Conservation (phyloP, 306 rosid species). For the Sechiopsis laciniata region DNA sequence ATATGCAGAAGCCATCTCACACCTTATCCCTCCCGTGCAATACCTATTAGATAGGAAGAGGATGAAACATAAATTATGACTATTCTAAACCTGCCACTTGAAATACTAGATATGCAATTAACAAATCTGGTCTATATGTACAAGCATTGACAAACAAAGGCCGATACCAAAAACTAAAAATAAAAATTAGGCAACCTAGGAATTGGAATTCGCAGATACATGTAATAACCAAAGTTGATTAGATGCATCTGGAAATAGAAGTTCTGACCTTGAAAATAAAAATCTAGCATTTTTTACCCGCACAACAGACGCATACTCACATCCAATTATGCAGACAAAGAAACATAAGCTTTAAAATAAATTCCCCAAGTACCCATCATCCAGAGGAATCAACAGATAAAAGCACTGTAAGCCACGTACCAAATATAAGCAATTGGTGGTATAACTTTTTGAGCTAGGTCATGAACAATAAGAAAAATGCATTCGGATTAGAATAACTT, state of each 20-base stretch:
- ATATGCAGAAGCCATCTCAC: conserved; percentile 98
- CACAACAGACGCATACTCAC: background rate
- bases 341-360: background rate
- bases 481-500: too few species aligned
- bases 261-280: conserved; percentile 5
- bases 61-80: background rate
- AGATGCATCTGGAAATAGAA: background rate
- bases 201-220: background rate
- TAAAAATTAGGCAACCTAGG: background rate
- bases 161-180: background rate
- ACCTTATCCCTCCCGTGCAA: conserved; percentile 94
- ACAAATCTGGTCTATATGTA: background rate
- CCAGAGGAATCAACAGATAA: background rate
- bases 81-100: background rate
- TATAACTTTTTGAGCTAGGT: background rate
- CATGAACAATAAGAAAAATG: conserved; percentile 14
- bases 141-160: background rate
- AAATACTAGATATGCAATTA: background rate
- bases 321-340: background rate
- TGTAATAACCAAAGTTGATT: background rate
- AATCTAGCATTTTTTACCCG: background rate
- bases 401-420: background rate
- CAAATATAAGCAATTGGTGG: conserved; percentile 5
- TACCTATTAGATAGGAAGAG: conserved; percentile 49
- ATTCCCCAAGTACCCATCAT: background rate